A percentile compares a stretch with the other conserved stretches of the same genome.
phyloP scores from a whole-genome alignment of 805 yeast genomes.

The Zygotorulaspora chibaensis region DNA sequence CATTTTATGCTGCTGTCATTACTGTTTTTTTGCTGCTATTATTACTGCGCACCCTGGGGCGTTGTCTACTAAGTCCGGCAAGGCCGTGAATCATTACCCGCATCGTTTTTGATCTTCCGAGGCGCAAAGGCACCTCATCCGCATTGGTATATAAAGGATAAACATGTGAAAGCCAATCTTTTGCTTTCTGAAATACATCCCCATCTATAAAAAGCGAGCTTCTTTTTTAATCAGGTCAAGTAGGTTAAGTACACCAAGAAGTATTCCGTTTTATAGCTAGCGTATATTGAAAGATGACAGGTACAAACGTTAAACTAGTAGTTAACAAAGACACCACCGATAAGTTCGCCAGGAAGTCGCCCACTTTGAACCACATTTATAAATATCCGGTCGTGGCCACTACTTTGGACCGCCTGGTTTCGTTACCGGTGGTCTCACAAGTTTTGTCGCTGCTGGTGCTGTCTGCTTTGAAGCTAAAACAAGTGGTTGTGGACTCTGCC shows the following conservation, averaged over 20 bases:
- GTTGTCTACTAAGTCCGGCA: not conserved
- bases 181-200: no score
- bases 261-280: not conserved
- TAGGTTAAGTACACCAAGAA: no score
- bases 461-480: slow-evolving; percentile 11
- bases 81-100: no score
- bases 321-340: slow-evolving; percentile 24
- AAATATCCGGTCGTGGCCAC: slow-evolving; percentile 20
- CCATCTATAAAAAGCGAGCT: no score
- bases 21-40: no score
- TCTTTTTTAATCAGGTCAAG: no score
- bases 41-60: no score
- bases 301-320: slow-evolving; percentile 17
- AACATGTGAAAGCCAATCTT: not conserved
- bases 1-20: no score
- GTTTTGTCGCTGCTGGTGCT: slow-evolving; percentile 15
- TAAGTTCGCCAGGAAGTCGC: slow-evolving; percentile 26
- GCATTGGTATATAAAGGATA: not conserved
- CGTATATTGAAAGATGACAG: slow-evolving; percentile 8
- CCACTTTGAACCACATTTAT: slow-evolving; percentile 24
- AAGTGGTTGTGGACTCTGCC: slow-evolving; percentile 19
- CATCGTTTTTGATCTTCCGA: no score
- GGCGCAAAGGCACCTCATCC: not conserved
- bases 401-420: slow-evolving; percentile 15
- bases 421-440: slow-evolving; percentile 18